Evolutionary conservation across 2,329 filamentous ascomycete genomes (phyloP), one percentile per base, ranked within the genome.

Genomic region (Pseudogymnoascus sp.): DNA sequence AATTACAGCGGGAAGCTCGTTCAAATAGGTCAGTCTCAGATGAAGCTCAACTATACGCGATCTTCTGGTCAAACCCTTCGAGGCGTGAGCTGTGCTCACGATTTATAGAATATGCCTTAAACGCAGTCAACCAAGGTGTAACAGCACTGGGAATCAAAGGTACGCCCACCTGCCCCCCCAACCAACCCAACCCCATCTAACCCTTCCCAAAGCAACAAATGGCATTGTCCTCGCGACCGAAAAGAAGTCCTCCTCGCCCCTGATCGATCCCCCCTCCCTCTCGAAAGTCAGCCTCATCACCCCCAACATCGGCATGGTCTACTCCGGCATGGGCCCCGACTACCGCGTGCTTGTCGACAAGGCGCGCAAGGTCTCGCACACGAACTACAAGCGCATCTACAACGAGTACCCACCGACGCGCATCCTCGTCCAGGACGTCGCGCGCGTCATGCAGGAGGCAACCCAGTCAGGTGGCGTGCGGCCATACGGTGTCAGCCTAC

Each of bases 351-450:
- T 99, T 62, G 95, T 97, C 71, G 95, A 99, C 82, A 93, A 93
- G 78, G 95, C 95, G 71, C 92, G 95, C 75, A 99, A 97, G 79
- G 95, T 97, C 70, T 96, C 93, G 63, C 95, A 99, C 81, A 96
- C 95, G 59, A 89, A 88, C 77, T 99, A 99, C 87, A 99, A 99
- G 86, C 91, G 95, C 78, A 93, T 99, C 81, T 99, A 99, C 84
- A 99, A 99, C 80, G 95, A 99, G 81, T 99, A 99, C 81, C 95
- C 95, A n/a, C 95, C 95, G 5, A 99, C 95, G 64, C 88, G 95
- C 77, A 99, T 99, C 89, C 85, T 99, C 80, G 95, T 99, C 64
- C 95, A 99, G 79, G 95, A 99, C 73, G 93, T 99, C 64, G 95
- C 95, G 65, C 86, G 92, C 68, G 93, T 97, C 69, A 97, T 99